Base-by-base conservation (phyloP, 495 filamentous ascomycete species). In the Viridothelium virens region DNA sequence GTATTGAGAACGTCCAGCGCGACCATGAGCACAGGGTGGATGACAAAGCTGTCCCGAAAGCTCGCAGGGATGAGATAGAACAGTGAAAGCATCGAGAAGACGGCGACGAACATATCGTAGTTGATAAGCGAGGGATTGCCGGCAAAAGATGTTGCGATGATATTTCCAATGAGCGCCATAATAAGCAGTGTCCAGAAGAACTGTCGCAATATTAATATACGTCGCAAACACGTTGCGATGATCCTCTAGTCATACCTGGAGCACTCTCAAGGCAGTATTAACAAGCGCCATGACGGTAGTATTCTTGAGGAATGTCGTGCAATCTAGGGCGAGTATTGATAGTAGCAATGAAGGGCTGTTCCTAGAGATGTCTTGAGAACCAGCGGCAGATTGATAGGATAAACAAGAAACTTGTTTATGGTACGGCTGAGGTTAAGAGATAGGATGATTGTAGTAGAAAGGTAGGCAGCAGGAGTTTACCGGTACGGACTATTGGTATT, bases 101-200 rank as follows among this genome's bases (percentile, higher is more conserved):
- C 85, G 33, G 82, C 70, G 34, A 81, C 78, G 73, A 87, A 89
- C 76, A 89, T 87, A 71, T 78, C 73, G 76, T 86, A 91, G 80
- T 90, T 89, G 74, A 85, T 76, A 65, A 79, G 74, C 14, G 78
- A 74, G 0, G 84, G 83, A 77, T 88, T 87, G 48, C 84, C 84
- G 59, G 74, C 63, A 67, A 78, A 76, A 0, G 84, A 76, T 3
- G 81, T 74, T 65, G 79, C 76, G 71, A 90, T 86, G 79, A 89
- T 87, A 77, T 89, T 87, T 68, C 86, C 87, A 65, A 87, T 70
- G 36, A 91, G 78, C 31, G 87, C 82, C 75, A 88, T 83, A 69
- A 87, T 73, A 72, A 90, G 80, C 38, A 90, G 75, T n/a, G 86
- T 81, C 79, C 80, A 88, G 68, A 89, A 33, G 77, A 89, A 87